These are phyloP conservation scores for Aspergillus carbonarius DNA, from an alignment of 2,329 filamentous ascomycete species.

Conservation along the genomic window DNA sequence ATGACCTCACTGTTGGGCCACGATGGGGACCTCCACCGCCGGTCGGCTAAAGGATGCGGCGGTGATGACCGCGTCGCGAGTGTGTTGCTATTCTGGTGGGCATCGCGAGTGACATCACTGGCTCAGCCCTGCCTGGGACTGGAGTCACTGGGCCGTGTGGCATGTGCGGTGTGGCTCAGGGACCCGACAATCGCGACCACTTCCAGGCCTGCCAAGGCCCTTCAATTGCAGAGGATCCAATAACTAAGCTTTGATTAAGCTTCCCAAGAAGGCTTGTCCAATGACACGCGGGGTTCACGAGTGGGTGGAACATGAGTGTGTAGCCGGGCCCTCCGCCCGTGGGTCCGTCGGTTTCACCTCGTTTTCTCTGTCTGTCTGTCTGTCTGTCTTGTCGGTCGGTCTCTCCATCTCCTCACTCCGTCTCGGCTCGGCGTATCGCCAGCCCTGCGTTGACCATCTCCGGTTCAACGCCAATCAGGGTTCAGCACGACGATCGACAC, in stretches of 20 bases:
- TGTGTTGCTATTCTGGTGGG: neutral
- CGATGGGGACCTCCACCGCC: neutral
- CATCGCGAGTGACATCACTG: neutral
- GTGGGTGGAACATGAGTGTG: neutral
- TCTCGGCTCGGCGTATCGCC: neutral
- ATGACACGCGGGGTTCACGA: neutral
- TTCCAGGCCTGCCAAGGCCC: too few species aligned
- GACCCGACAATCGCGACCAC: neutral
- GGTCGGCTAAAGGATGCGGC: neutral
- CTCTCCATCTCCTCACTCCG: neutral
- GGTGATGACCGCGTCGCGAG: too few species aligned
- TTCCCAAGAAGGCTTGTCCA: slow-evolving; percentile 5
- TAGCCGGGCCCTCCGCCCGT: neutral
- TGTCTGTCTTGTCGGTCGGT: too few species aligned
- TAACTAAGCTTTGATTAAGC: neutral
- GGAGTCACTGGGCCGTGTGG: too few species aligned
- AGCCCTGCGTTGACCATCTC: neutral
- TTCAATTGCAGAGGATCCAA: too few species aligned
- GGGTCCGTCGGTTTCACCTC: neutral
- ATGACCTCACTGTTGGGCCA: neutral
- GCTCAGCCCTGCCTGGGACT: neutral
- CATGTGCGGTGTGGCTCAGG: neutral
- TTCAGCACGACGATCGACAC: neutral
- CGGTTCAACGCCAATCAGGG: neutral
- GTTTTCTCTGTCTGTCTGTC: too few species aligned